Evolutionary conservation across 2,329 filamentous ascomycete genomes (phyloP).

Genomic region (Thermoascus crustaceus): DNA sequence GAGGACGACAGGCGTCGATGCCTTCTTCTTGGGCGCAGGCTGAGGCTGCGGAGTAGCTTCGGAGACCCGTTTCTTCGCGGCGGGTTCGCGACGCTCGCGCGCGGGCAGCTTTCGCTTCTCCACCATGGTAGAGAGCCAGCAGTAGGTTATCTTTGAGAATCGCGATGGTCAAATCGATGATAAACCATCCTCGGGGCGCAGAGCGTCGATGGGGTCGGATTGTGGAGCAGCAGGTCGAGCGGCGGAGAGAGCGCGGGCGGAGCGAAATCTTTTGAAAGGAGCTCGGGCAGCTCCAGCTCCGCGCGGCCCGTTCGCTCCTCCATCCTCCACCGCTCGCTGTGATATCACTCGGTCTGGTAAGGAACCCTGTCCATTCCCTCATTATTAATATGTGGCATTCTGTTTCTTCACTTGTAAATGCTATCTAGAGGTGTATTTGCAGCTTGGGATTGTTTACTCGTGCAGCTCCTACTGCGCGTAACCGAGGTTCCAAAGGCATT

Average conservation of each 20-base stretch:
- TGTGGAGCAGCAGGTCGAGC: slow-evolving; percentile 6
- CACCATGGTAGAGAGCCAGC: slow-evolving; percentile 23
- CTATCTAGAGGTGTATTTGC: too few species aligned
- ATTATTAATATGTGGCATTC: too few species aligned
- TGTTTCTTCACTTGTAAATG: too few species aligned
- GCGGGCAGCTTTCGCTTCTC: slow-evolving; percentile 38
- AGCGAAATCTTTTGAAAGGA: slow-evolving; percentile 1
- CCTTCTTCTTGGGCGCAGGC: slow-evolving; percentile 28
- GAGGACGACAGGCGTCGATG: slow-evolving; percentile 20
- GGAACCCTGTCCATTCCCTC: too few species aligned
- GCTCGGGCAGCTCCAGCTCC: too few species aligned
- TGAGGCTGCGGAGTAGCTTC: slow-evolving; percentile 26
- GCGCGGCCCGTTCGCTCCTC: too few species aligned
- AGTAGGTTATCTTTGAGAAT: neutral
- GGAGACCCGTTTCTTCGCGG: slow-evolving; percentile 36
- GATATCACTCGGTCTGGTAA: too few species aligned
- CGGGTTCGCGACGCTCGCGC: slow-evolving; percentile 37
- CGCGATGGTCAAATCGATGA: neutral
- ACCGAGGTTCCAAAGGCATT: too few species aligned
- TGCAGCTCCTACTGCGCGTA: too few species aligned
- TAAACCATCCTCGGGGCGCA: neutral
- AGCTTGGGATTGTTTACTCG: too few species aligned
- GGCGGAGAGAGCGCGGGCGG: slow-evolving; percentile 1
- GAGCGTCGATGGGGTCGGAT: neutral
- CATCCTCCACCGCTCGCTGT: too few species aligned